These are phyloP conservation scores for Licmophora abbreviata DNA, from an alignment of 108 stramenopile genomes.

Conservation along the genomic window DNA sequence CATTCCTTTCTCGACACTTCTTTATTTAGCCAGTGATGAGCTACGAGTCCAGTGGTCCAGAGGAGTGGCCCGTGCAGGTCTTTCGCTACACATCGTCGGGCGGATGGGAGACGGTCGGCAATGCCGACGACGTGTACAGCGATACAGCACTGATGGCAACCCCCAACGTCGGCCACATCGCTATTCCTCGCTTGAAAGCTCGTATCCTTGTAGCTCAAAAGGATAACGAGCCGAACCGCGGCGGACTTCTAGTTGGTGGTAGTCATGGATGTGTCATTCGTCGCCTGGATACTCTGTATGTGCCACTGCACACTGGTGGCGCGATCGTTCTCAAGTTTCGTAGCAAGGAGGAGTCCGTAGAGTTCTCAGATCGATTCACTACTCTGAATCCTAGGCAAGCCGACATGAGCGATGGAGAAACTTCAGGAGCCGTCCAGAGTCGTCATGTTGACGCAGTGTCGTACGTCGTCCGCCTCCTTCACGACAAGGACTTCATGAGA, in stretches of 20 bases:
- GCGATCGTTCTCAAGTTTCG: slow-evolving; percentile 31
- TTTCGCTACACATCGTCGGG: slow-evolving; percentile 4
- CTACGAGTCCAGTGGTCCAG: not conserved
- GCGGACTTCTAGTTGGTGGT: not conserved
- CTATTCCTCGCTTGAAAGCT: not conserved
- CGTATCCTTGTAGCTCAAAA: slow-evolving; percentile 3
- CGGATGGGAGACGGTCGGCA: slow-evolving; percentile 1
- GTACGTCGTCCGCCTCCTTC: slow-evolving; percentile 21
- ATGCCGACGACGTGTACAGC: not conserved
- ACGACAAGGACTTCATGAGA: slow-evolving; percentile 24
- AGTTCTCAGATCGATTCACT: slow-evolving; percentile 26
- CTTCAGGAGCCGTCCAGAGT: not conserved
- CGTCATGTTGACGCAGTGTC: slow-evolving; percentile 7
- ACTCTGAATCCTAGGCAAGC: slow-evolving; percentile 14
- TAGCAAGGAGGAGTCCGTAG: slow-evolving; percentile 22
- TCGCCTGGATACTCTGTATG: not conserved
- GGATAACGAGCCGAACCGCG: not conserved
- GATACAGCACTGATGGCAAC: not conserved
- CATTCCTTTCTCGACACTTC: too few relatives aligned
- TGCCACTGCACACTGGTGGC: too few relatives aligned
- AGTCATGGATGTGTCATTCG: slow-evolving; percentile 3
- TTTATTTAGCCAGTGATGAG: not conserved
- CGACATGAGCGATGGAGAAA: not conserved
- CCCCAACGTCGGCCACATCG: slow-evolving; percentile 3
- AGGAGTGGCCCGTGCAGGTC: slow-evolving; percentile 10